Evolutionary conservation across 2,329 filamentous ascomycete genomes (phyloP), one percentile per base, ranked within the genome.

Genomic region (Bertia moriformis): DNA sequence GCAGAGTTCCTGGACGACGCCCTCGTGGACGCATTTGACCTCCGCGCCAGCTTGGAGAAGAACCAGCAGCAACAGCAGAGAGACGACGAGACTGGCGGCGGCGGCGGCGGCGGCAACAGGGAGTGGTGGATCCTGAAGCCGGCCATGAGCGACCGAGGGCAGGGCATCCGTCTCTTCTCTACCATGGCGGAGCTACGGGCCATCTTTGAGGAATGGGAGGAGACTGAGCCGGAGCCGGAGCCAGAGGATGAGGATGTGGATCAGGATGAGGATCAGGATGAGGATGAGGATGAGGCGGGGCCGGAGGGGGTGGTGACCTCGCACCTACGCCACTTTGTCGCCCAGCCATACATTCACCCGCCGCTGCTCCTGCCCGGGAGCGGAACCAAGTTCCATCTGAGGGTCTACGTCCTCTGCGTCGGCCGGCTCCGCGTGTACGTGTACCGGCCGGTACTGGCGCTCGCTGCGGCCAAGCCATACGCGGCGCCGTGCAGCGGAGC

Each of bases 41-140:
- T 98, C 39, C 70, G 79, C 15, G 84, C 85, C 41, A 88, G 83
- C 48, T 69, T 93, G 57, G 71, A 73, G 20, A 67, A 66, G 36
- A 94, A 94, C 48, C 73, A 71, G 38, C 59, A 57, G 13, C 47
- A 58, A 19, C 61, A 70, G 32, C 7, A 27, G 22, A n/a, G n/a
- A n/a, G 24, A 29, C 24, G 24, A 29, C 10, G 24, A 29, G n/a
- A n/a, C n/a, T n/a, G n/a, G n/a, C n/a, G n/a, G n/a, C n/a, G n/a
- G n/a, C n/a, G n/a, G n/a, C n/a, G n/a, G n/a, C n/a, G n/a, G n/a
- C n/a, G 22, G 7, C n/a, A n/a, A 27, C 7, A 69, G 71, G 42
- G 77, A 93, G 54, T 98, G 89, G 89, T 98, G 91, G 91, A 96
- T 98, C 47, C 59, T 98, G 43, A 98, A 98, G 60, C 89, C 91